phyloP scores from a whole-genome alignment of 73 alveolate species.

The Urostyla sp. region DNA sequence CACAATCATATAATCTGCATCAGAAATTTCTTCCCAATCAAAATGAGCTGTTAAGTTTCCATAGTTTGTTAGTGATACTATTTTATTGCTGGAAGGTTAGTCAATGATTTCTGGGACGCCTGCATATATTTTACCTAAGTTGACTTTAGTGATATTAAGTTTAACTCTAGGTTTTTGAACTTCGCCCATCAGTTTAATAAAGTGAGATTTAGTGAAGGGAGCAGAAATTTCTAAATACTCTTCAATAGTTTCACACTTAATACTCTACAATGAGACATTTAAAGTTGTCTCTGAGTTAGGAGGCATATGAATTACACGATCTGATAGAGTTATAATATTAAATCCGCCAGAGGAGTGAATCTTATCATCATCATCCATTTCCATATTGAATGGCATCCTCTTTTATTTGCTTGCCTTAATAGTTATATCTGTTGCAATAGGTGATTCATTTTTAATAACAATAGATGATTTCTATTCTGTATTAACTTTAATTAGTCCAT shows the following conservation, averaged over 20 bases:
- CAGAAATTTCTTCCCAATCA: slow-evolving; percentile 75
- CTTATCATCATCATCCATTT: too few species aligned
- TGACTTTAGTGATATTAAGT: slow-evolving; percentile 60
- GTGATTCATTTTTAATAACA: slow-evolving; percentile 54
- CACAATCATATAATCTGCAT: slow-evolving; percentile 68
- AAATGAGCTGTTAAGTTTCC: slow-evolving; percentile 82
- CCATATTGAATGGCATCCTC: slow-evolving; percentile 35
- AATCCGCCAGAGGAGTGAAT: too few species aligned
- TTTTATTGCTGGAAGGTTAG: slow-evolving; percentile 43
- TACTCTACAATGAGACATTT: background rate
- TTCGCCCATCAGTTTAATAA: slow-evolving; percentile 72
- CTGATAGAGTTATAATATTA: too few species aligned
- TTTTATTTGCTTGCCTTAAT: slow-evolving; percentile 46
- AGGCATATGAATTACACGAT: too few species aligned
- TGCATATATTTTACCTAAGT: slow-evolving; percentile 73
- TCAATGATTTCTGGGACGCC: slow-evolving; percentile 76
- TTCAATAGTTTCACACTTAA: slow-evolving; percentile 57
- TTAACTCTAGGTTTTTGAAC: slow-evolving; percentile 75
- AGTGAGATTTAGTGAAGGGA: slow-evolving; percentile 56
- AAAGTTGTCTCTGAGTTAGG: slow-evolving; percentile 20
- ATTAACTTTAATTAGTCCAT: slow-evolving; percentile 70
- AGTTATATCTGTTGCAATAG: slow-evolving; percentile 44
- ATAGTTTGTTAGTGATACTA: slow-evolving; percentile 63
- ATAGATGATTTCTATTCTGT: slow-evolving; percentile 22
- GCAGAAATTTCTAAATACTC: slow-evolving; percentile 64